Evolutionary conservation across 2,329 filamentous ascomycete genomes (phyloP), one percentile per base, ranked within the genome.

Genomic region (Nothomitra cinnamomea): DNA sequence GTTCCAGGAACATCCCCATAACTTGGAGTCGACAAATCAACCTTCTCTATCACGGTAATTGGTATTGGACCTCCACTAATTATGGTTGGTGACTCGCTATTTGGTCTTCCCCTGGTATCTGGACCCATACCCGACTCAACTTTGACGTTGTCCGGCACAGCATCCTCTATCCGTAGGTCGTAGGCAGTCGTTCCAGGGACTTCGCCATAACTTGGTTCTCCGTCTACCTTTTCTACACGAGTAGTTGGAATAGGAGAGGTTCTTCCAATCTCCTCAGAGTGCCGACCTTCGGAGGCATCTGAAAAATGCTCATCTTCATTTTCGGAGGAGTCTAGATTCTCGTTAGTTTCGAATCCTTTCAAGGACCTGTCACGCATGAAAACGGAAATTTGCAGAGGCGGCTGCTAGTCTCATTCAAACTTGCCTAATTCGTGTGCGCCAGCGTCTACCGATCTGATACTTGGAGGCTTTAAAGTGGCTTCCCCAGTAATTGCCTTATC

Each of bases 1-100:
- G 78, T 82, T 8, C 78, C 78, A 2, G 79, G 79, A 2, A 80
- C 70, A 61, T 82, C 78, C 61, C 79, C 79, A 60, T 82, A 71
- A 57, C 72, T 70, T 15, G 76, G 74, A 56, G 67, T 64, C 21
- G 22, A 53, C 59, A 77, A 72, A 62, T 83, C 79, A 40, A 81
- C 75, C 60, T 76, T 74, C 65, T 82, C 79, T 22, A 82, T 76
- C 58, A 78, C 71, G 13, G 78, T 82, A 24, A 17, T 5, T 8
- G 52, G 52, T 32, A 54, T 47, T 22, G 49, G 53, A 25, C 21
- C 21, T 35, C 3, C 50, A 19, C 50, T 7, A 10, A 35, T 8
- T 17, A 28, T 52, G n/a, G 15, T 35, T 35, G 22, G 45, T 10
- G 28, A 32, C 28, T 74, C 8, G 72, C 75, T 38, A 68, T 59